Evolutionary conservation across 2,329 filamentous ascomycete genomes (phyloP).

Genomic region (Neocucurbitaria cava): DNA sequence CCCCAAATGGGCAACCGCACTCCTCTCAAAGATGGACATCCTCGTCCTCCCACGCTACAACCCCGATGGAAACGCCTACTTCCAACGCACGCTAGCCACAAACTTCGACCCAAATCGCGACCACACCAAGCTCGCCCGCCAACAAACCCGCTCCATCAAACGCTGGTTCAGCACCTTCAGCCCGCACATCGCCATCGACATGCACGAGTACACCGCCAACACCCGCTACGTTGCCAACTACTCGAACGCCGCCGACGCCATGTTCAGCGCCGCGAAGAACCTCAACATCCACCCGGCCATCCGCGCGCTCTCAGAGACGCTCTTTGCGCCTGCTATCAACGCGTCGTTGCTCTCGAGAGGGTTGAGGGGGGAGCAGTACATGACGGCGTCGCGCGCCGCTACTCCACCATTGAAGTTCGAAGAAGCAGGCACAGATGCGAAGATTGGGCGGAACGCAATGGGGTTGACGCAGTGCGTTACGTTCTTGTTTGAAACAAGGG

Average conservation of each 20-base stretch:
- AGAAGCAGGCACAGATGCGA: constrained; percentile 47
- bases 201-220: constrained; percentile 46
- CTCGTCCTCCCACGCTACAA: constrained; percentile 47
- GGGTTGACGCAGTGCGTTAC: constrained; percentile 45
- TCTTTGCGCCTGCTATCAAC: constrained; percentile 45
- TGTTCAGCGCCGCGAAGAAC: constrained; percentile 47
- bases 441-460: constrained; percentile 48
- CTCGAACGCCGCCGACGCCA: constrained; percentile 44
- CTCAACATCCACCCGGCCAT: constrained; percentile 45
- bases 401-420: constrained; percentile 33
- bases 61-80: constrained; percentile 46
- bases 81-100: constrained; percentile 45
- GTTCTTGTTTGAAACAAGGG: constrained; percentile 46
- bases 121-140: constrained; percentile 45
- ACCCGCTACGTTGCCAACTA: constrained; percentile 38
- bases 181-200: constrained; percentile 46
- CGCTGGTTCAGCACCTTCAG: constrained; percentile 37
- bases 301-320: constrained; percentile 41
- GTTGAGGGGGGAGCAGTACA: constrained; percentile 45
- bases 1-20: constrained; percentile 36
- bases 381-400: constrained; percentile 35
- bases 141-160: constrained; percentile 47
- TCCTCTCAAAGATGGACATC: constrained; percentile 45
- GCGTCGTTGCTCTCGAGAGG: constrained; percentile 32
- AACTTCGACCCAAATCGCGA: constrained; percentile 49